phyloP scores from a whole-genome alignment of 805 yeast genomes.

The Candida succiphila region DNA sequence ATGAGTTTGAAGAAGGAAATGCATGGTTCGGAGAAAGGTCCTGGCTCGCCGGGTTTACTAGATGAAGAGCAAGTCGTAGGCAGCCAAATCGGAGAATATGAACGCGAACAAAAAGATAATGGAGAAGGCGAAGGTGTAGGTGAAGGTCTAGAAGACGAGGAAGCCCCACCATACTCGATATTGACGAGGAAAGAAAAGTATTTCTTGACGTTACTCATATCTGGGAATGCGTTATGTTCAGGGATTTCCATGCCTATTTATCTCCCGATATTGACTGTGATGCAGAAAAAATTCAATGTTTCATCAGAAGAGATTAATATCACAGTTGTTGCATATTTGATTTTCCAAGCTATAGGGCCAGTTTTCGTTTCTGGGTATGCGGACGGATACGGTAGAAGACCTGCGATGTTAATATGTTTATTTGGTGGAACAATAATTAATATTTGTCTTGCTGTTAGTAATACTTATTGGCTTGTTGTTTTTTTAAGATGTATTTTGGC shows the following conservation, averaged over 20 bases:
- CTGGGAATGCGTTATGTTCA: constrained; percentile 51
- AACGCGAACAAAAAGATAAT: too few species aligned
- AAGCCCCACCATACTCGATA: constrained; percentile 30
- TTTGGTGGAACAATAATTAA: constrained; percentile 49
- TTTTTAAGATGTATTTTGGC: constrained; percentile 71
- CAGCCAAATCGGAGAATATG: too few species aligned
- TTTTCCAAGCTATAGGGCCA: constrained; percentile 74
- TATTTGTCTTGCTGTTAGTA: constrained; percentile 52
- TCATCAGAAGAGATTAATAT: constrained; percentile 51
- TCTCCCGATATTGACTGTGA: constrained; percentile 61
- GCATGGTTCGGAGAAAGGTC: too few species aligned
- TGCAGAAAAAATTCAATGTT: constrained; percentile 45
- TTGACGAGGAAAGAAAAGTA: constrained; percentile 30
- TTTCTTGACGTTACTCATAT: constrained; percentile 29
- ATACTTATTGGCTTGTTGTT: constrained; percentile 50
- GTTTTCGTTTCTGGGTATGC: constrained; percentile 58
- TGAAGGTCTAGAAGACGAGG: not conserved
- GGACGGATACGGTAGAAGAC: constrained; percentile 66
- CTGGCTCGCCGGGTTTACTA: too few species aligned
- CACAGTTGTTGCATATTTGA: constrained; percentile 66
- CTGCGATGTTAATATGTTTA: constrained; percentile 47
- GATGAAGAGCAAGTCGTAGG: too few species aligned
- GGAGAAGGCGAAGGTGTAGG: too few species aligned
- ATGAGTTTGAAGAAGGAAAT: too few species aligned
- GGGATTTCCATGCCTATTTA: constrained; percentile 69